A percentile compares a stretch with the other conserved stretches of the same genome.
phyloP scores from a whole-genome alignment of 2,329 filamentous ascomycete species.

The Neopestalotiopsis rosae region DNA sequence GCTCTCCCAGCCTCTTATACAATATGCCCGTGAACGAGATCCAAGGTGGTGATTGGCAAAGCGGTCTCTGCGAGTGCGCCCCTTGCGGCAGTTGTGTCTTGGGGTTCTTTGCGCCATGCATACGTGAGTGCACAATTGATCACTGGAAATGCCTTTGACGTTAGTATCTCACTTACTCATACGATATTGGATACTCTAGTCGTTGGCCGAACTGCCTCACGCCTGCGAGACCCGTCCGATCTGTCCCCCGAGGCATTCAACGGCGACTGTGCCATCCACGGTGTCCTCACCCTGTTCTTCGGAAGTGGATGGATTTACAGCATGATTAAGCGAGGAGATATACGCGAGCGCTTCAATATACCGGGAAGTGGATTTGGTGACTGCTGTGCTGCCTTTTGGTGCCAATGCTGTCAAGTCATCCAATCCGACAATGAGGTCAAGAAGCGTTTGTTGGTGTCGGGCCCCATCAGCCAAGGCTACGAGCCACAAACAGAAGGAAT shows the following conservation, averaged over 20 bases:
- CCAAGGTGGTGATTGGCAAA: slow-evolving; percentile 22
- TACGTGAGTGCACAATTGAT: slow-evolving; percentile 40
- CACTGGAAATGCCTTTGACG: too few species aligned
- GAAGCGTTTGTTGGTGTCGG: slow-evolving; percentile 31
- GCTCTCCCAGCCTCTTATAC: neutral
- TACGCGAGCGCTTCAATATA: slow-evolving; percentile 60
- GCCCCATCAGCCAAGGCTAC: slow-evolving; percentile 38
- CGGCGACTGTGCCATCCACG: slow-evolving; percentile 47
- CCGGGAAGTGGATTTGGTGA: slow-evolving; percentile 53
- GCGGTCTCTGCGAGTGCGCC: slow-evolving; percentile 45
- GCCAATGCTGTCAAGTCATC: slow-evolving; percentile 43
- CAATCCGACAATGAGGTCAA: slow-evolving; percentile 63
- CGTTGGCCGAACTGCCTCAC: slow-evolving; percentile 42
- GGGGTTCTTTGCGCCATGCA: slow-evolving; percentile 46
- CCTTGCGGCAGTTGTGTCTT: slow-evolving; percentile 46
- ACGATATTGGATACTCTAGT: neutral
- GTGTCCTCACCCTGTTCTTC: slow-evolving; percentile 43
- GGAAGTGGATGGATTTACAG: slow-evolving; percentile 48
- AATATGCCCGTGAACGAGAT: neutral
- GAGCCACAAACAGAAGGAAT: slow-evolving; percentile 36
- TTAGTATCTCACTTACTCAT: too few species aligned
- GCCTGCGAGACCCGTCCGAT: slow-evolving; percentile 49
- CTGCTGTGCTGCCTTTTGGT: slow-evolving; percentile 60
- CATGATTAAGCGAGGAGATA: slow-evolving; percentile 58
- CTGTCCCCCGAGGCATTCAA: slow-evolving; percentile 45